Base-by-base conservation (phyloP, 78 protist genomes). In the Polysphondylium violaceum region DNA sequence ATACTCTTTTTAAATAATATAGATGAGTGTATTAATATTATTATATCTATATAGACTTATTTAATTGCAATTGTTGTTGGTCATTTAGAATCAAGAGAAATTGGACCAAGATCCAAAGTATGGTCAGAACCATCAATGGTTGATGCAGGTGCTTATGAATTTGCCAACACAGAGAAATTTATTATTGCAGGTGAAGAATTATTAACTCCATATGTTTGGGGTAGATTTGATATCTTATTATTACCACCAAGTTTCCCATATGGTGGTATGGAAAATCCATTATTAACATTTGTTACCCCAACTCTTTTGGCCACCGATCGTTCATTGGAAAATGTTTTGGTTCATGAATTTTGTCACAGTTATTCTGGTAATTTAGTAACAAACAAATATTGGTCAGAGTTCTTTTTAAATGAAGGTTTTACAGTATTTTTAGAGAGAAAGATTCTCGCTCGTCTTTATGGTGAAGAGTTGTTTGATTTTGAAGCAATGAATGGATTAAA, bases 191-290 rank as follows among this genome's bases (percentile, higher is more conserved):
- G 96, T 76, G 74, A 87, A 75, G 63, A 41, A 2, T 64, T 79
- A 33, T 41, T 81, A 17, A 78, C 88, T 12, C 96, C 95, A 44
- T 95, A 95, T 74, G 87, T 76, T 21, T 93, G 97, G 97, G 94
- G 93, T 35, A 67, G 88, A 41, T 96, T 93, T 67, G 97, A 96
- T 67, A 41, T 96, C 40, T 87, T 96, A 16, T 35, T 96, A 14
- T 83, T 96, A n/a, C 97, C 97, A 40, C 96, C 96, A 38, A 63
- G 86, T 4, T 96, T 95, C 87, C 95, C 96, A 50, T 96, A 93
- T 33, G 97, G 97, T 23, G 97, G 97, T 59, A 96, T 96, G 97
- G 97, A 96, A 29, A 96, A 96, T 51, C 96, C 96, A 56, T 17
- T 59, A 23, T 35, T 77, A 25, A 93, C 96, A 6, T 96, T 93